Base-by-base conservation (phyloP, 2,329 filamentous ascomycete species). In the Calycina marina region DNA sequence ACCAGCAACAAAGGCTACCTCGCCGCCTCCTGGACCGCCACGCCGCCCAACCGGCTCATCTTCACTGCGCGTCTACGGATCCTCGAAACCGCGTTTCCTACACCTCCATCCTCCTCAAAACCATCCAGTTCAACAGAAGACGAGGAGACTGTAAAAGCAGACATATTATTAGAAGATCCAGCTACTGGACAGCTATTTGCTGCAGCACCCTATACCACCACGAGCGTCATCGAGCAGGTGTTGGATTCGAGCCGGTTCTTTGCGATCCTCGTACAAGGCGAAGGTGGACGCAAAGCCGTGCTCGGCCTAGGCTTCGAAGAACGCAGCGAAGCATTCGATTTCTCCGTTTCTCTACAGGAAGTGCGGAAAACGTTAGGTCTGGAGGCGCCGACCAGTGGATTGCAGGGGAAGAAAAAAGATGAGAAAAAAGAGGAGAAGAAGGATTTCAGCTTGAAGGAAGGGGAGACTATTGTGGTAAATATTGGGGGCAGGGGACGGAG, bases 251-350 rank as follows among this genome's bases (percentile, higher is more conserved):
- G 71, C 39, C 71, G 84, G 18, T 93, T 93, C 65, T 93, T 93
- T 51, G 84, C 84, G 4, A 53, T 93, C 20, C 67, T 79, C 10
- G 83, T 93, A 1, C 72, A 82, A 37, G 82, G 85, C 40, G 77
- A 75, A 20, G 67, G 69, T 25, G 76, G 80, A 2, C 67, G 77
- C 45, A 86, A 84, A 54, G 84, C 85, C 8, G 69, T 80, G 28
- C 58, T 93, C 37, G 84, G 85, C 6, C 72, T 93, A 43, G 85
- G 84, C 6, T 93, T 92, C 51, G 83, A 92, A 60, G 83, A 93
- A 55, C 64, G 85, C 30, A 75, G 72, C 48, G 81, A 88, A 46
- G 82, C 85, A 1, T 88, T 93, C 46, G 84, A 93, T 52, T 85
- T 93, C 48, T 71, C 72, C 40, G 78, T 92, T 31, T 71, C 77